A percentile compares a stretch with the other conserved stretches of the same genome.
phyloP scores from a whole-genome alignment of 2,329 filamentous ascomycete genomes.

The Paecilomyces sp. region DNA sequence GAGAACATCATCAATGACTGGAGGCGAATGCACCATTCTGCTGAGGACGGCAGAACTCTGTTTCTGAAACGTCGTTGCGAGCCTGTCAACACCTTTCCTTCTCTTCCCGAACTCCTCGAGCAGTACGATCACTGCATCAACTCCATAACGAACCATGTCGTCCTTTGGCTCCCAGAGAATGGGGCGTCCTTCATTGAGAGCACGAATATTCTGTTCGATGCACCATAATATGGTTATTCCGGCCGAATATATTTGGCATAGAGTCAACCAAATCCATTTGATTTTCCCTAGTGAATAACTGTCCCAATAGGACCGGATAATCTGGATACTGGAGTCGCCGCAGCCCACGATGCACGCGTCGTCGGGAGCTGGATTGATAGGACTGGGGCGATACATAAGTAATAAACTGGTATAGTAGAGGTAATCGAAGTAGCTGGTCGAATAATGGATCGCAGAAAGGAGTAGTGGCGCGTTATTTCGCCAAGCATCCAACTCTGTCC shows the following conservation, averaged over 20 bases:
- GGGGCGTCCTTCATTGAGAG: conserved; percentile 19
- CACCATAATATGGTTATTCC: conserved; percentile 35
- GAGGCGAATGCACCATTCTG: conserved; percentile 23
- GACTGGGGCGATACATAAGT: conserved; percentile 31
- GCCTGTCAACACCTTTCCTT: conserved; percentile 27
- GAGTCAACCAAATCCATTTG: conserved; percentile 35
- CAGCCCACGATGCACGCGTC: conserved; percentile 29
- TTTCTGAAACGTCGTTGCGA: conserved; percentile 30
- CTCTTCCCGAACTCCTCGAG: conserved; percentile 33
- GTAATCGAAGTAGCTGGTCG: conserved; percentile 35
- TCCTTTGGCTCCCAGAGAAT: conserved; percentile 29
- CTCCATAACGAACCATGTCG: conserved; percentile 27
- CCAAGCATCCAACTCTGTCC: conserved; percentile 32
- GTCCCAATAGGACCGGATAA: conserved; percentile 34
- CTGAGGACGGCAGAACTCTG: conserved; percentile 31
- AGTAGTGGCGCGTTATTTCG: conserved; percentile 28
- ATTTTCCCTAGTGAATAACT: conserved; percentile 31
- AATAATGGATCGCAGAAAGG: conserved; percentile 29
- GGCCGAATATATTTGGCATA: conserved; percentile 32
- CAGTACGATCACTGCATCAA: conserved; percentile 28
- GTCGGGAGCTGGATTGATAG: conserved; percentile 30
- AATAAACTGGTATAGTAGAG: conserved; percentile 32
- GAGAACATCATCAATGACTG: conserved; percentile 27
- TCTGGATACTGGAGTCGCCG: conserved; percentile 30
- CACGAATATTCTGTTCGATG: conserved; percentile 31